These are phyloP conservation scores for Naegleria gruberi DNA, from an alignment of 208 protist species.

Conservation along the genomic window DNA sequence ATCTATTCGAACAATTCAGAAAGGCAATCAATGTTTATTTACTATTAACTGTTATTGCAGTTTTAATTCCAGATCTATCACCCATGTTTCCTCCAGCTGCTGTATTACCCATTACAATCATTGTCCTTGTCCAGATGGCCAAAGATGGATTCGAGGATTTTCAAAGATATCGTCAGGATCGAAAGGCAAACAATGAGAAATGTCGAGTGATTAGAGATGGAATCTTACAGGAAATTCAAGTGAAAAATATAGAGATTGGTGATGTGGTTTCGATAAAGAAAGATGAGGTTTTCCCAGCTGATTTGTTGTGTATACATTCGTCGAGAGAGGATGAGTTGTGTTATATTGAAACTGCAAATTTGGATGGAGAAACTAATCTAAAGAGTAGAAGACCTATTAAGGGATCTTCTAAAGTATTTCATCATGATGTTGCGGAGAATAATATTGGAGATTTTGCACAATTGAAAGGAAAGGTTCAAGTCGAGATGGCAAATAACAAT, in stretches of 20 bases:
- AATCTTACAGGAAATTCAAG: conserved; percentile 17
- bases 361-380: conserved; percentile 47
- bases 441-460: background rate
- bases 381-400: conserved; percentile 28
- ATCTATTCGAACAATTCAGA: conserved; percentile 57
- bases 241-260: conserved; percentile 30
- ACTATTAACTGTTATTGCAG: conserved; percentile 40
- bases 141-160: conserved; percentile 50
- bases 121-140: conserved; percentile 38
- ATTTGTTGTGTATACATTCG: conserved; percentile 33
- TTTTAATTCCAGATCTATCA: conserved; percentile 40
- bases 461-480: background rate
- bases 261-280: conserved; percentile 30
- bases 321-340: conserved; percentile 18
- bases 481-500: background rate
- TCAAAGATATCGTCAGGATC: conserved; percentile 50
- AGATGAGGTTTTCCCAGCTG: conserved; percentile 29
- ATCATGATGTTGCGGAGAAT: background rate
- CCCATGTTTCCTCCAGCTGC: conserved; percentile 45
- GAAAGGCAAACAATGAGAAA: background rate
- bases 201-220: conserved; percentile 16
- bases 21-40: conserved; percentile 57
- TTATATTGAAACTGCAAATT: conserved; percentile 45
- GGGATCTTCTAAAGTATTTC: background rate
- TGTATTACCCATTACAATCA: conserved; percentile 39